These are phyloP conservation scores for Aegilops longissima DNA, from an alignment of 176 grass and related monocot species.

Conservation along the genomic window DNA sequence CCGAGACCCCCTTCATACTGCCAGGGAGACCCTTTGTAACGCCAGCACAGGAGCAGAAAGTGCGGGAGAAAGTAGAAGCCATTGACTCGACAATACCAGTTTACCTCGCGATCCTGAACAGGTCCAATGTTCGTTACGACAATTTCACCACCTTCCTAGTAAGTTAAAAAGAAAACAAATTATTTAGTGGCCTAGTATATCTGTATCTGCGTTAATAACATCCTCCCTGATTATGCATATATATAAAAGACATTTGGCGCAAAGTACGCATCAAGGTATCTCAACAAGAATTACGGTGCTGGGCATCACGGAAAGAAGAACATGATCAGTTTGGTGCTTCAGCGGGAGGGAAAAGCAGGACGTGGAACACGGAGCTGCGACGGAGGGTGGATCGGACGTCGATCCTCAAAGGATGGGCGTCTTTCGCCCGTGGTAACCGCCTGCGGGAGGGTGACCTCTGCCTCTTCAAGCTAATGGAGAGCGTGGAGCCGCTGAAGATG, in stretches of 20 bases:
- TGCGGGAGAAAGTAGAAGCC: conserved; percentile 1
- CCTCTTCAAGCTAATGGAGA: not conserved
- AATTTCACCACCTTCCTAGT: no score
- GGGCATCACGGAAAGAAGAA: not conserved
- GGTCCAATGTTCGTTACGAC: not conserved
- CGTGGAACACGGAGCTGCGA: not conserved
- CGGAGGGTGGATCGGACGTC: not conserved
- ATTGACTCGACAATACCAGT: conserved; percentile 6
- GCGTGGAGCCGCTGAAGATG: not conserved
- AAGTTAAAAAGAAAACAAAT: no score
- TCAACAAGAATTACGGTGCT: not conserved
- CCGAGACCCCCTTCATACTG: not conserved
- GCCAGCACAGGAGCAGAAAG: conserved; percentile 16
- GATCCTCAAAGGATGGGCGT: not conserved
- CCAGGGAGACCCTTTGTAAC: not conserved
- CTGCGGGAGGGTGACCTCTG: not conserved
- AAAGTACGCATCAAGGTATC: no score
- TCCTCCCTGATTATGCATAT: not conserved
- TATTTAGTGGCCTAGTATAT: no score
- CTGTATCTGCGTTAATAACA: not conserved
- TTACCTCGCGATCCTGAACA: conserved; percentile 34
- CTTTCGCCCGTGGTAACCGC: not conserved
- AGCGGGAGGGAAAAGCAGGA: not conserved
- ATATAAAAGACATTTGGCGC: no score
- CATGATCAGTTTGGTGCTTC: not conserved